These are phyloP conservation scores for Trichoderma sp. DNA, from an alignment of 2,329 filamentous ascomycete species.

Conservation along the genomic window DNA sequence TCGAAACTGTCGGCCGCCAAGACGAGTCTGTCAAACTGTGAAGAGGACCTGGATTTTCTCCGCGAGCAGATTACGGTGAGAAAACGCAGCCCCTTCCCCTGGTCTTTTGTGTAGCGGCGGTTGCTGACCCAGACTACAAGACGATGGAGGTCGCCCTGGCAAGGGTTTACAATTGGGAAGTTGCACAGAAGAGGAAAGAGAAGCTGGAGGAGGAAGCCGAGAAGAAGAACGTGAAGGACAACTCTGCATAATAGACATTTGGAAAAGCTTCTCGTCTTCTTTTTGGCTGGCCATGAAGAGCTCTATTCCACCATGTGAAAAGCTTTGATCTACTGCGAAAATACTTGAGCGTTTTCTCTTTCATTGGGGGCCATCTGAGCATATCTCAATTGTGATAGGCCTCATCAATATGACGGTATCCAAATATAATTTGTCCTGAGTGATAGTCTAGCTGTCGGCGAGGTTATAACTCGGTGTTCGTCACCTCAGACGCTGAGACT, in stretches of 20 bases:
- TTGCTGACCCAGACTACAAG: slow-evolving; percentile 38
- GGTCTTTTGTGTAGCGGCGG: background rate
- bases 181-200: slow-evolving; percentile 91
- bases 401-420: too few relatives aligned
- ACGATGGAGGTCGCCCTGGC: slow-evolving; percentile 96
- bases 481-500: too few relatives aligned
- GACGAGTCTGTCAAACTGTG: slow-evolving; percentile 79
- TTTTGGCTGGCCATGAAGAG: slow-evolving; percentile 15
- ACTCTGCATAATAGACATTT: slow-evolving; percentile 32
- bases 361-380: background rate
- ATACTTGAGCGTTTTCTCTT: slow-evolving; percentile 16
- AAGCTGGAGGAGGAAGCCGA: slow-evolving; percentile 65
- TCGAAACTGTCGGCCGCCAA: slow-evolving; percentile 80
- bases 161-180: slow-evolving; percentile 99
- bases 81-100: slow-evolving; percentile 26
- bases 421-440: too few relatives aligned
- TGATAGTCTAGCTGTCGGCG: too few relatives aligned
- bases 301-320: background rate
- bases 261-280: slow-evolving; percentile 10
- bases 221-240: slow-evolving; percentile 45
- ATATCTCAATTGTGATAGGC: too few relatives aligned
- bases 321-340: slow-evolving; percentile 17
- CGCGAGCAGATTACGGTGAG: slow-evolving; percentile 92
- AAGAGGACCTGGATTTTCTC: slow-evolving; percentile 94
- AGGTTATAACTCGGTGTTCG: too few relatives aligned